Evolutionary conservation across 208 protist species (phyloP).

Genomic region (Trypanosoma rangeli): DNA sequence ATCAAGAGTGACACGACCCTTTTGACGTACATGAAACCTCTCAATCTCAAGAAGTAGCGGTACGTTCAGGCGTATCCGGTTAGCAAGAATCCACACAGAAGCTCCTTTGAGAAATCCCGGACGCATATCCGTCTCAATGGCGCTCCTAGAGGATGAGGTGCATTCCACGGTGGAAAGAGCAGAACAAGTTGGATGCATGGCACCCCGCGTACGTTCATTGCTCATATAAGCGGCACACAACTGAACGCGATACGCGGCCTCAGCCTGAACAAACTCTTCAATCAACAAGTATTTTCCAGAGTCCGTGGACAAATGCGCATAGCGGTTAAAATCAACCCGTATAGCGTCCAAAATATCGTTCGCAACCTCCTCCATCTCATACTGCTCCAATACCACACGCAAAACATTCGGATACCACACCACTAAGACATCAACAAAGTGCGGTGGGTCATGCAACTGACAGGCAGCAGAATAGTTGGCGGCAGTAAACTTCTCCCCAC

Average conservation of each 20-base stretch:
- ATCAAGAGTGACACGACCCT: slow-evolving; percentile 25
- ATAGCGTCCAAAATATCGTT: slow-evolving; percentile 15
- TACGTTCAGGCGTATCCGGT: slow-evolving; percentile 24
- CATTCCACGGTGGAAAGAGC: neutral
- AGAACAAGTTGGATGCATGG: neutral
- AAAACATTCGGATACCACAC: slow-evolving; percentile 35
- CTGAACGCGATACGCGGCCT: slow-evolving; percentile 10
- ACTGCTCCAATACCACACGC: slow-evolving; percentile 27
- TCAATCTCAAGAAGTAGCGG: slow-evolving; percentile 24
- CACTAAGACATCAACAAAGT: slow-evolving; percentile 34
- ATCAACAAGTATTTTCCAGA: slow-evolving; percentile 12
- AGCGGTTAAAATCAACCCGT: slow-evolving; percentile 20
- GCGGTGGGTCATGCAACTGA: slow-evolving; percentile 29
- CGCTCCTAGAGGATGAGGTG: neutral
- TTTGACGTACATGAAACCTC: slow-evolving; percentile 13
- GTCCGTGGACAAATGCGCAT: neutral
- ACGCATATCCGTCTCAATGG: slow-evolving; percentile 20
- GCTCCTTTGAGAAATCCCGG: slow-evolving; percentile 22
- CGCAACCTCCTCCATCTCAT: slow-evolving; percentile 22
- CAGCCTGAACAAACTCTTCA: slow-evolving; percentile 20
- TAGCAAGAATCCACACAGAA: slow-evolving; percentile 27
- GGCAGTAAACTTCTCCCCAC: slow-evolving; percentile 30
- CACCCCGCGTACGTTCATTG: neutral
- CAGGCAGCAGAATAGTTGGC: slow-evolving; percentile 19
- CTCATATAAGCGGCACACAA: neutral